phyloP scores from a whole-genome alignment of 306 rosid species.

The Parietaria judaica region DNA sequence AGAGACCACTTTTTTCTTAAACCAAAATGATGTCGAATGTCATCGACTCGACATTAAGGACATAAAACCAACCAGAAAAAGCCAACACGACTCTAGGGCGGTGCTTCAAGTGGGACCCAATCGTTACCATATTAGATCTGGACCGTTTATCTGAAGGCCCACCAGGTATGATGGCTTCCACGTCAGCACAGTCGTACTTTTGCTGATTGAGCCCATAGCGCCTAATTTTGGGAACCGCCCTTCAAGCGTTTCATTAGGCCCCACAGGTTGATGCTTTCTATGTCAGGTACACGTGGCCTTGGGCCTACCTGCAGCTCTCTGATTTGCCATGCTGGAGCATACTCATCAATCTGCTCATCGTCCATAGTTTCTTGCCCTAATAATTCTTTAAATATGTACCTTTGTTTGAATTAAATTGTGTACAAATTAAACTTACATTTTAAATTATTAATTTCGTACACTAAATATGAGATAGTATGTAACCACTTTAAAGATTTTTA shows the following conservation, averaged over 20 bases:
- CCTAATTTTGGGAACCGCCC: slow-evolving; percentile 34
- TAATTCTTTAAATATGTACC: neutral
- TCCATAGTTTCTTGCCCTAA: neutral
- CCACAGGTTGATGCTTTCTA: slow-evolving; percentile 51
- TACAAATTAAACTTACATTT: too few relatives aligned
- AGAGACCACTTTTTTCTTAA: neutral
- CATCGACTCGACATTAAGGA: slow-evolving; percentile 7
- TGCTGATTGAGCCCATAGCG: slow-evolving; percentile 16
- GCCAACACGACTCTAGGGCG: slow-evolving; percentile 36
- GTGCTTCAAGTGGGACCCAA: slow-evolving; percentile 38
- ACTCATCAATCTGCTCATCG: slow-evolving; percentile 1
- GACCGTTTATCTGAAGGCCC: slow-evolving; percentile 20
- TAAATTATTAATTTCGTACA: too few relatives aligned
- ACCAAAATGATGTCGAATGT: neutral
- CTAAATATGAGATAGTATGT: too few relatives aligned
- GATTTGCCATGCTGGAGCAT: slow-evolving; percentile 38
- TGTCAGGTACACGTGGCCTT: slow-evolving; percentile 43
- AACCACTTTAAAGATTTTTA: too few relatives aligned
- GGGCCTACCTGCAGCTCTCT: slow-evolving; percentile 29
- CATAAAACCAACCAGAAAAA: slow-evolving; percentile 27
- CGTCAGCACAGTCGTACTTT: neutral
- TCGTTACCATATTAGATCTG: slow-evolving; percentile 24
- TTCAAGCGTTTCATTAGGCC: slow-evolving; percentile 17
- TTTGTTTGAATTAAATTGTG: neutral
- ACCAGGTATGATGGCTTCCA: slow-evolving; percentile 23